phyloP scores from a whole-genome alignment of 306 rosid species.

The Casuarina cunninghamiana region DNA sequence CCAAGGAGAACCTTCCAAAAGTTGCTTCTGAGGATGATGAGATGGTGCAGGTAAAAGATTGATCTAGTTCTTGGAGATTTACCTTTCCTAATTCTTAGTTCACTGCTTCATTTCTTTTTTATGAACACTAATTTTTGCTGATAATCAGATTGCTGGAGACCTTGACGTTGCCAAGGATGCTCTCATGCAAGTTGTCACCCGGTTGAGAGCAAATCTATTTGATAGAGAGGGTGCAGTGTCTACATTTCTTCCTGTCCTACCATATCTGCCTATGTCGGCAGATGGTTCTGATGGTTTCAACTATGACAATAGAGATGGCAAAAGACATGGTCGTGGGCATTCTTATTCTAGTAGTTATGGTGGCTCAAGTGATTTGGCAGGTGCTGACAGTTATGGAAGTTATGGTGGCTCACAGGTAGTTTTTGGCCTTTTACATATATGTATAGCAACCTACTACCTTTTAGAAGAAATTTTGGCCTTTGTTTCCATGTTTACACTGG shows the following conservation, averaged over 20 bases:
- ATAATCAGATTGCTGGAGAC: constrained; percentile 81
- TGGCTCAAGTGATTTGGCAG: constrained; percentile 68
- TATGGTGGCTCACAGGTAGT: constrained; percentile 90
- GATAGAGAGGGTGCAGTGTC: constrained; percentile 91
- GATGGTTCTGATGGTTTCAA: constrained; percentile 65
- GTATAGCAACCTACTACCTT: too few species aligned
- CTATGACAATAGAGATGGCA: constrained; percentile 82
- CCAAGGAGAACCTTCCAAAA: constrained; percentile 90
- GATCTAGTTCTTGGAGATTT: constrained; percentile 9
- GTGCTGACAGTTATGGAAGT: constrained; percentile 69
- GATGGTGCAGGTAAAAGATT: constrained; percentile 83
- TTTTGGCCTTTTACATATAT: not conserved
- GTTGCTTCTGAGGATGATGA: constrained; percentile 95
- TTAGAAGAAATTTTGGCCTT: not conserved
- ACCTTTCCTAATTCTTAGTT: not conserved
- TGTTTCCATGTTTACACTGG: not conserved
- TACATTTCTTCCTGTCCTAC: constrained; percentile 77
- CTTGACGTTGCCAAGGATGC: constrained; percentile 96
- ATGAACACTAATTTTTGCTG: constrained; percentile 5
- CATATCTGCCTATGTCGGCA: constrained; percentile 77
- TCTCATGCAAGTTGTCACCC: constrained; percentile 85
- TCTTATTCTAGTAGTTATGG: constrained; percentile 78
- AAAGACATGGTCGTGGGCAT: constrained; percentile 88
- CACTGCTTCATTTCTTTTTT: constrained; percentile 16
- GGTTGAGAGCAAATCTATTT: constrained; percentile 87